Conservation (phyloP, 78 protist species). For the Pigoraptor vietnamica region DNA sequence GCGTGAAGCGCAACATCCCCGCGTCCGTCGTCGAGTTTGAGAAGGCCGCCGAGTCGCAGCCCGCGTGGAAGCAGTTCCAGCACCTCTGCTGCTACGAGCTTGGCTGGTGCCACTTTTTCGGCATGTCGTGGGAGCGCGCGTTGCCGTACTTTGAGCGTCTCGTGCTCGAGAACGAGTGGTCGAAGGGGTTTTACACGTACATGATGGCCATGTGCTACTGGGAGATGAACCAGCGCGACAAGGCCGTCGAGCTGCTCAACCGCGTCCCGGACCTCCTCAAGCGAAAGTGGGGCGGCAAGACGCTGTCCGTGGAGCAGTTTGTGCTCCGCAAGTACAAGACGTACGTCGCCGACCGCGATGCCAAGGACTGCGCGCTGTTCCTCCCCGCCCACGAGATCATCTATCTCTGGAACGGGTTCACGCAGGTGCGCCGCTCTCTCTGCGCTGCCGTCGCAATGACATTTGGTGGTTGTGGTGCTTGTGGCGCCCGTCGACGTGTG, state of each 20-base stretch:
- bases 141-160: neutral
- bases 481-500: neutral
- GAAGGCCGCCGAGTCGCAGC: neutral
- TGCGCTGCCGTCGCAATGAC: no score
- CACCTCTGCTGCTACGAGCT: slow-evolving; percentile 18
- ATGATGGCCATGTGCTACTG: neutral
- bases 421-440: neutral
- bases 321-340: neutral
- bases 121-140: neutral
- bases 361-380: neutral
- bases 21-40: neutral
- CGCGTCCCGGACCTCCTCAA: neutral
- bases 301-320: slow-evolving; percentile 3
- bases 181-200: neutral
- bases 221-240: neutral
- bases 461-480: neutral
- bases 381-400: neutral
- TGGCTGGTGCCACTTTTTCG: slow-evolving; percentile 7
- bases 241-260: neutral
- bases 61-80: neutral
- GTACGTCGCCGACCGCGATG: neutral
- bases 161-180: slow-evolving; percentile 6
- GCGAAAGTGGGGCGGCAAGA: slow-evolving; percentile 6
- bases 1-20: neutral
- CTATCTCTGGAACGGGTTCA: slow-evolving; percentile 12